phyloP scores from a whole-genome alignment of 2,329 filamentous ascomycete genomes.

The Fusarium subglutinans region DNA sequence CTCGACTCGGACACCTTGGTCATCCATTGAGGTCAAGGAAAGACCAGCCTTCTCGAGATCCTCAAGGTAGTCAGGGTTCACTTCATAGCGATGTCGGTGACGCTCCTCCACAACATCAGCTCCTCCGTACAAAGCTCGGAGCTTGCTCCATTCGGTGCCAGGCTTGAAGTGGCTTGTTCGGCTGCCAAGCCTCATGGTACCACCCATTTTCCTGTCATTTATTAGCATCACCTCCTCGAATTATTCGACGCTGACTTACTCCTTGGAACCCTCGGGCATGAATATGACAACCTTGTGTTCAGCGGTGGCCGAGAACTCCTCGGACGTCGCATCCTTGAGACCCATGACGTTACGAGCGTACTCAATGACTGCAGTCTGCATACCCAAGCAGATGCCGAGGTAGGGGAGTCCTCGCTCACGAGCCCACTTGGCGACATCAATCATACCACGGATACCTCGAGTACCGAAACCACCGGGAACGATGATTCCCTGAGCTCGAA shows the following conservation, averaged over 20 bases:
- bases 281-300: slow-evolving; percentile 80
- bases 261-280: slow-evolving; percentile 79
- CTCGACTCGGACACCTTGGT: slow-evolving; percentile 54
- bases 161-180: slow-evolving; percentile 79
- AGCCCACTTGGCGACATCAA: slow-evolving; percentile 86
- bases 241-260: slow-evolving; percentile 36
- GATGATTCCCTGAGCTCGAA: slow-evolving; percentile 65
- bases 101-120: slow-evolving; percentile 71
- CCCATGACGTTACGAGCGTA: slow-evolving; percentile 80
- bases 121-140: slow-evolving; percentile 77
- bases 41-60: slow-evolving; percentile 74
- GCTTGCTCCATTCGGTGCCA: slow-evolving; percentile 79
- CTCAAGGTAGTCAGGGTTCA: slow-evolving; percentile 82
- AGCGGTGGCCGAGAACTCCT: slow-evolving; percentile 65
- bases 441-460: slow-evolving; percentile 86
- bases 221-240: background rate
- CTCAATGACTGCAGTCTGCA: slow-evolving; percentile 94
- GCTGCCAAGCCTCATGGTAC: slow-evolving; percentile 86
- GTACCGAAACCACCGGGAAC: slow-evolving; percentile 83
- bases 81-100: slow-evolving; percentile 90
- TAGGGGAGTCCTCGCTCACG: slow-evolving; percentile 83
- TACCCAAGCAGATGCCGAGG: slow-evolving; percentile 89
- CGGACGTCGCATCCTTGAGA: slow-evolving; percentile 64
- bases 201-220: slow-evolving; percentile 63
- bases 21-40: slow-evolving; percentile 45